Base-by-base conservation (phyloP, 192 early-diverging fungal genomes). In the Podila clonocystis region DNA sequence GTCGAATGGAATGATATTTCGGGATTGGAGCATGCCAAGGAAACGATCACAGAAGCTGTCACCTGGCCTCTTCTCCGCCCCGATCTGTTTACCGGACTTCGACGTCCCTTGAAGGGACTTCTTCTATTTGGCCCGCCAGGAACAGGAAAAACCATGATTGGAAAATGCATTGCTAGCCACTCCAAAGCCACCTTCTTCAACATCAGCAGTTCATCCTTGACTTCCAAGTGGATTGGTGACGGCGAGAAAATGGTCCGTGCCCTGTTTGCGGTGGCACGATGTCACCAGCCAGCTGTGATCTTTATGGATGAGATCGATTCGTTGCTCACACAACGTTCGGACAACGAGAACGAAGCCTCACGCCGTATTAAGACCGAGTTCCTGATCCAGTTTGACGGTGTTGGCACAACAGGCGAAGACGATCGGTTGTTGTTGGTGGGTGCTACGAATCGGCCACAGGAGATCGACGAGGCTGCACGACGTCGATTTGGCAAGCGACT, bases 281-380 rank as follows among this genome's bases (percentile, higher is more conserved):
- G 91, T 45, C 85, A 89, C 58, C 95, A 97, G 83, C 97, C 97
- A 24, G 88, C 92, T 0, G 95, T 97, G 1, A 94, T 97, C 19
- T 97, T 97, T 78, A 90, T 98, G 45, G 97, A 98, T 72, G 97
- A 98, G 83, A 96, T 98, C 68, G 97, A 98, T 79, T 96, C 95
- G 11, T 85, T 98, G 8, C 68, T 98, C 72, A 94, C 95, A 2
- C 91, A 95, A 66, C 89, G 97, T 19, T 95, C 92, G 0, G 96
- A 97, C 60, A 95, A 94, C 38, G 97, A 98, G 78, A 77, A 90
- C 45, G 97, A 98, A 68, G 93, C 95, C 11, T 94, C 91, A 5
- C 79, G 97, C 22, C 83, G 96, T 48, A 94, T 98, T 57, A 98
- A 98, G 83, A 98, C 97, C 2, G 97, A 97, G 84, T 97, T 97